A percentile compares a stretch with the other conserved stretches of the same genome.
Evolutionary conservation across 768 basidiomycete species (phyloP).

Genomic region (Mrakia hoshinonis): DNA sequence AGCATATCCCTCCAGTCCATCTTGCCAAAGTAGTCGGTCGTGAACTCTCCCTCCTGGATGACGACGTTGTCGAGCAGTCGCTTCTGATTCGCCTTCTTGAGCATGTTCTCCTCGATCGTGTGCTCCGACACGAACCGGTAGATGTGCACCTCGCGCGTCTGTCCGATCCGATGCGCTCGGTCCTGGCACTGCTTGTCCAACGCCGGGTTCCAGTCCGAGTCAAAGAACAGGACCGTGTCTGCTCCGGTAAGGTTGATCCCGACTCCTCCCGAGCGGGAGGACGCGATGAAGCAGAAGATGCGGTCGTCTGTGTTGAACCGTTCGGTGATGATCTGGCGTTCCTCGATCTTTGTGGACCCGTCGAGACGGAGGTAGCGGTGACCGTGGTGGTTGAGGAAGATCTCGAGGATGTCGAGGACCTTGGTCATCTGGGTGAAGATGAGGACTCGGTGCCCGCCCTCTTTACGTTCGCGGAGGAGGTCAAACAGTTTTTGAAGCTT

Average conservation of each 20-base stretch:
- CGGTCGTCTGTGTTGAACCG: constrained; percentile 45
- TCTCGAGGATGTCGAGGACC: constrained; percentile 86
- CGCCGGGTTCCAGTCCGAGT: constrained; percentile 45
- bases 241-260: constrained; percentile 74
- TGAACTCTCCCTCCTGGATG: constrained; percentile 84
- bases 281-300: constrained; percentile 45
- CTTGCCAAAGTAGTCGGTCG: constrained; percentile 43
- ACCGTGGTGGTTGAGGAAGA: constrained; percentile 84
- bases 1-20: constrained; percentile 79
- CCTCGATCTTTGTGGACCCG: constrained; percentile 90
- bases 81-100: constrained; percentile 97
- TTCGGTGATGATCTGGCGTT: constrained; percentile 51
- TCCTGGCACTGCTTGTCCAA: constrained; percentile 26
- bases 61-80: constrained; percentile 80
- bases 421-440: constrained; percentile 98
- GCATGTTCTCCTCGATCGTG: constrained; percentile 93
- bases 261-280: constrained; percentile 50
- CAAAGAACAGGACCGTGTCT: constrained; percentile 46
- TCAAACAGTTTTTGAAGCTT: constrained; percentile 78
- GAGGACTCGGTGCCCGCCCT: constrained; percentile 76
- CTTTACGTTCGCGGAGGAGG: constrained; percentile 72
- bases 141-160: constrained; percentile 85
- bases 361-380: constrained; percentile 90
- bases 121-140: constrained; percentile 83
- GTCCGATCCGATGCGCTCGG: constrained; percentile 39